Evolutionary conservation across 257 asterid species (phyloP), one percentile per base, ranked within the genome.

Genomic region (Catharanthus roseus): DNA sequence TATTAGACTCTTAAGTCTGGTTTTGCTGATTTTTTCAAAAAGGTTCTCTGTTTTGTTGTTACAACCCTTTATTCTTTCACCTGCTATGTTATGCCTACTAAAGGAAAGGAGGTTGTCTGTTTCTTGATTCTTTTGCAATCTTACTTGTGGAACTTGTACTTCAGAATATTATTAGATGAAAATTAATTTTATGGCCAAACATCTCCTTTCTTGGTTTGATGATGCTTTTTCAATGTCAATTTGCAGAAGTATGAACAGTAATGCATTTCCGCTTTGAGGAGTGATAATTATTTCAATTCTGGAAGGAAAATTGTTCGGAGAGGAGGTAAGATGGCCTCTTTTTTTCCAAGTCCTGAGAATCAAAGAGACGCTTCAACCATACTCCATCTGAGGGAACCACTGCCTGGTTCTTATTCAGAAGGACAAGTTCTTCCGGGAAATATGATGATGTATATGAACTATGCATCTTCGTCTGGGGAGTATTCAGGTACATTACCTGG

Each of bases 371-470:
- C 83, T 34, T 77, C 84, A 38, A 81, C 88, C 41, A 74, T 87
- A 82, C 83, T 83, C 75, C 84, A 90, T 72, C 72, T 76, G 24
- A 82, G 90, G 85, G 88, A 85, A 70, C 75, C 79, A 76, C 78
- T 82, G 74, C 77, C 92, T 15, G 29, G 58, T 71, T 79, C 92
- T 63, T 84, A 82, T 75, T 78, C 95, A 16, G 86, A 87, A 74
- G 73, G 86, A 15, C 80, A 84, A 7, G 63, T 80, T 75, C 81
- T 81, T 41, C 81, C 70, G 10, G 77, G 81, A 26, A 85, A 82
- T 78, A 80, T 81, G 63, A 84, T 81, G 70, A 77, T 82, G 88
- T 87, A 84, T 51, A 85, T 85, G 90, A 86, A 84, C 33, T 88
- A 84, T 82, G 67, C 89, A 7, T 79, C 96, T 31, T 72, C 92